Percentiles rank a stretch among this genome's conserved stretches.
phyloP scores from a whole-genome alignment of 495 filamentous ascomycete species.

The Parathielavia appendiculata region DNA sequence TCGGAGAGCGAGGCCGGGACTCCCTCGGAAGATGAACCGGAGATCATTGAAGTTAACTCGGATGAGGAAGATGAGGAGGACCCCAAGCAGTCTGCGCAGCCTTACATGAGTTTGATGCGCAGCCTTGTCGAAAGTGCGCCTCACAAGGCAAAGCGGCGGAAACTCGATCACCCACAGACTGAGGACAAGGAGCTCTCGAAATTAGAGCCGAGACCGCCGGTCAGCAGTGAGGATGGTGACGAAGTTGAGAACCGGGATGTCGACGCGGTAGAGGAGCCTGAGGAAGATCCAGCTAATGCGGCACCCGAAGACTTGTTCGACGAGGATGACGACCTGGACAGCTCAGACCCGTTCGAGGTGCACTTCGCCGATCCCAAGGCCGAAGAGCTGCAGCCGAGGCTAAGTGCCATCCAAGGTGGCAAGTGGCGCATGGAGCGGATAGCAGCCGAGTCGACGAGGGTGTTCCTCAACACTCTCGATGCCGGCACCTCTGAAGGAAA shows the following conservation, averaged over 20 bases:
- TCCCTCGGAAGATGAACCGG: constrained; percentile 31
- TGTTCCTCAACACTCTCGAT: constrained; percentile 36
- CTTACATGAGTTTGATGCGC: constrained; percentile 65
- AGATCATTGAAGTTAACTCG: constrained; percentile 47
- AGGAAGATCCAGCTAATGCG: constrained; percentile 44
- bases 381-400: constrained; percentile 44
- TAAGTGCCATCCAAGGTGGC: constrained; percentile 51
- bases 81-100: constrained; percentile 32
- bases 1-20: constrained; percentile 19
- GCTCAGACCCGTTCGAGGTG: constrained; percentile 67
- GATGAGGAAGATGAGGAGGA: constrained; percentile 40
- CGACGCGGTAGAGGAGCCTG: constrained; percentile 28
- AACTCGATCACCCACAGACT: constrained; percentile 46
- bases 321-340: constrained; percentile 49
- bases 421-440: constrained; percentile 55
- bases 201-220: constrained; percentile 15
- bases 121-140: constrained; percentile 52
- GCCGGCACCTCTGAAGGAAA: constrained; percentile 21
- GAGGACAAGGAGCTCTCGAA: constrained; percentile 9
- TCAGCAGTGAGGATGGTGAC: constrained; percentile 17
- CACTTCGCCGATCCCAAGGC: constrained; percentile 68
- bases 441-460: constrained; percentile 38
- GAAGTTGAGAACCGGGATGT: constrained; percentile 25
- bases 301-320: constrained; percentile 34
- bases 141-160: constrained; percentile 62